Evolutionary conservation across 2,329 filamentous ascomycete genomes (phyloP).

Genomic region (Graphium sp.): DNA sequence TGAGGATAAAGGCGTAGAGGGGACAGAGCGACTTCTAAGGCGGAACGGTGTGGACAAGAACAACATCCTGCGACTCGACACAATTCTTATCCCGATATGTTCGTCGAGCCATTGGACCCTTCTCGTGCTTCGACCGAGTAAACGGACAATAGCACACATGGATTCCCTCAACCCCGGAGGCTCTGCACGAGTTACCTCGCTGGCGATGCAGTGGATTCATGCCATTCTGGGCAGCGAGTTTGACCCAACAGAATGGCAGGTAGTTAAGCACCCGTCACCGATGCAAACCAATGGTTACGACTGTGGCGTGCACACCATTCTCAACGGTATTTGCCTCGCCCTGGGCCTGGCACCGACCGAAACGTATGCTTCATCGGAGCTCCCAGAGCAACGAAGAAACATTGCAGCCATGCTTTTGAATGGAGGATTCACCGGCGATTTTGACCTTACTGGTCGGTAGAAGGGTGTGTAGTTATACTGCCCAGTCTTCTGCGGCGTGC

Average conservation of each 20-base stretch:
- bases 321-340: constrained; percentile 50
- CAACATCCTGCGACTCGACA: constrained; percentile 48
- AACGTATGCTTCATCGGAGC: constrained; percentile 31
- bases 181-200: constrained; percentile 18
- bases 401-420: constrained; percentile 52
- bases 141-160: constrained; percentile 47
- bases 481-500: no score
- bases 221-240: constrained; percentile 40
- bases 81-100: constrained; percentile 55
- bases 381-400: constrained; percentile 40
- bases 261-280: constrained; percentile 29
- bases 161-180: constrained; percentile 42
- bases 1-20: constrained; percentile 24
- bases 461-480: no score
- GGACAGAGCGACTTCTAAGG: constrained; percentile 37
- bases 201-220: constrained; percentile 36
- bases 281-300: constrained; percentile 52
- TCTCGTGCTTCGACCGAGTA: constrained; percentile 44
- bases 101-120: constrained; percentile 53
- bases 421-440: constrained; percentile 46
- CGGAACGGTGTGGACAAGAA: constrained; percentile 37
- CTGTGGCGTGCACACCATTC: constrained; percentile 62
- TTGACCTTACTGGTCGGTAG: constrained; percentile 26
- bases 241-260: constrained; percentile 40
- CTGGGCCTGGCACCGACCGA: constrained; percentile 33